These are phyloP conservation scores for Cladorrhinum samala DNA, from an alignment of 495 filamentous ascomycete species.

Conservation along the genomic window DNA sequence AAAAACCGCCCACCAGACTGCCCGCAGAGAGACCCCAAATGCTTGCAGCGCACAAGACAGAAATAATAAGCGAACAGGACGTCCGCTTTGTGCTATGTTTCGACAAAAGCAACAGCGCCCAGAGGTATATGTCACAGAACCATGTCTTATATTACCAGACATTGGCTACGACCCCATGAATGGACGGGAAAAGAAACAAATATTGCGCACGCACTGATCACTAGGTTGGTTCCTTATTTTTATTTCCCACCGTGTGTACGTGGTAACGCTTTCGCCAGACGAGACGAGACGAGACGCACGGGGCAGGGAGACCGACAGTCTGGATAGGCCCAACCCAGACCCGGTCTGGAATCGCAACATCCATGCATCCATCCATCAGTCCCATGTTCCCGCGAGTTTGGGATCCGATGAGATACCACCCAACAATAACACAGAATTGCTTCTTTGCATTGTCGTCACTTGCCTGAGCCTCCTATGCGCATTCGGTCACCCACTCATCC, in stretches of 20 bases:
- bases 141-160: not conserved
- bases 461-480: not conserved
- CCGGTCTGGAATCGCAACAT: not conserved
- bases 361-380: no score
- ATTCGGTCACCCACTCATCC: not conserved
- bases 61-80: conserved; percentile 2
- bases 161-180: not conserved
- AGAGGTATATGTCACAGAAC: not conserved
- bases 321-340: not conserved
- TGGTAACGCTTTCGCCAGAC: no score
- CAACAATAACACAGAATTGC: not conserved
- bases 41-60: not conserved
- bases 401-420: not conserved
- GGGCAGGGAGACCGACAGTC: not conserved
- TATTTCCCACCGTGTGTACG: no score
- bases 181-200: not conserved
- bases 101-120: not conserved
- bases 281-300: not conserved
- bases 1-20: not conserved
- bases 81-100: not conserved
- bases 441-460: not conserved
- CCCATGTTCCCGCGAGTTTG: not conserved
- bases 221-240: no score
- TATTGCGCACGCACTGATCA: conserved; percentile 1
- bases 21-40: not conserved